A percentile compares a stretch with the other conserved stretches of the same genome.
Evolutionary conservation across 2,329 filamentous ascomycete species (phyloP).

Genomic region (Phialophora tarda): DNA sequence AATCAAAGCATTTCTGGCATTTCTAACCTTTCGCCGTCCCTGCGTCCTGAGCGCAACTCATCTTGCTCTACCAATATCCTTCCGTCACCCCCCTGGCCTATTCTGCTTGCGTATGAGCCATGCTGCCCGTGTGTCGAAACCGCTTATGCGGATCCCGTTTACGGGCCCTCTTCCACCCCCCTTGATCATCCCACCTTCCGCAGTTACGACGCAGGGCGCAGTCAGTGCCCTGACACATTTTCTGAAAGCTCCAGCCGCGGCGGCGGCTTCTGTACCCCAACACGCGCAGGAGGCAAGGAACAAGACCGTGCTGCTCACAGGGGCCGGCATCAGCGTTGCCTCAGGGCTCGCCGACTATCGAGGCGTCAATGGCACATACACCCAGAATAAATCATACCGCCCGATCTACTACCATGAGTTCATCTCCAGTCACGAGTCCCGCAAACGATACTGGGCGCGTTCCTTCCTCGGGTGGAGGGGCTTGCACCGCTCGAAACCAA

Average conservation of each 20-base stretch:
- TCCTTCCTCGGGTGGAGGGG: constrained; percentile 93
- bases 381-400: constrained; percentile 84
- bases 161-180: constrained; percentile 80
- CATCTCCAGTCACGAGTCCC: constrained; percentile 75
- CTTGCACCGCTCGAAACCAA: constrained; percentile 77
- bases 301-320: constrained; percentile 69
- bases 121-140: constrained; percentile 65
- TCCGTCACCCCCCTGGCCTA: background rate
- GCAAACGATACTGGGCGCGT: constrained; percentile 94
- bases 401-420: constrained; percentile 97
- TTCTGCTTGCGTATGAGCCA: constrained; percentile 33
- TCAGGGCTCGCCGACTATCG: constrained; percentile 93
- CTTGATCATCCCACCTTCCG: constrained; percentile 73
- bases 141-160: constrained; percentile 87
- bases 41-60: background rate
- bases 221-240: constrained; percentile 79
- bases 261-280: constrained; percentile 44
- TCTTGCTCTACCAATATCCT: background rate
- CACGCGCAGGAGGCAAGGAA: constrained; percentile 52
- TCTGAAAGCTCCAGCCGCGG: constrained; percentile 61
- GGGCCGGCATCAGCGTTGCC: constrained; percentile 90
- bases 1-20: background rate
- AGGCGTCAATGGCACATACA: constrained; percentile 87
- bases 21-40: background rate
- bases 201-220: constrained; percentile 72